phyloP scores from a whole-genome alignment of 192 early-diverging fungal genomes.

The Coemansia sp. region DNA sequence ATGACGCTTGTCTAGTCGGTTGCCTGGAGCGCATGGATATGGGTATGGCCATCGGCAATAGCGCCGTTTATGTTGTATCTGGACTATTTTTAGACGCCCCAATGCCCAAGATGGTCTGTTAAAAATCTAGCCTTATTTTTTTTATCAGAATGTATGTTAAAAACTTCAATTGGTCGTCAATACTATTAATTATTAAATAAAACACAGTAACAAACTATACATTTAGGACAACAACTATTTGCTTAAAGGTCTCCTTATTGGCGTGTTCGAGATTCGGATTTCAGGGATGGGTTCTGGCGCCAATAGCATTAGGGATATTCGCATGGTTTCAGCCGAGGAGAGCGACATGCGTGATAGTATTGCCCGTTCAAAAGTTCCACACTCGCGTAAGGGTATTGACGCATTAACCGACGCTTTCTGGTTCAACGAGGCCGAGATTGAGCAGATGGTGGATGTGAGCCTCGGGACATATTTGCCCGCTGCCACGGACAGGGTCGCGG shows the following conservation, averaged over 20 bases:
- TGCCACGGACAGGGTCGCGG: no score
- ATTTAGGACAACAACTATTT: slow-evolving; percentile 18
- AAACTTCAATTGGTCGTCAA: no score
- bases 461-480: no score
- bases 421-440: no score
- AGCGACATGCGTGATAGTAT: slow-evolving; percentile 6
- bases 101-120: not conserved
- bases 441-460: no score
- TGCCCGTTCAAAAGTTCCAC: no score
- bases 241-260: slow-evolving; percentile 25
- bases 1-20: slow-evolving; percentile 10
- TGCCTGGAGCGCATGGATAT: slow-evolving; percentile 21
- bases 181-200: no score
- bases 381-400: slow-evolving; percentile 24
- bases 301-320: slow-evolving; percentile 44
- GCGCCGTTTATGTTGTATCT: slow-evolving; percentile 14
- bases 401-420: not conserved
- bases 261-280: slow-evolving; percentile 36
- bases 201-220: not conserved
- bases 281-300: slow-evolving; percentile 40
- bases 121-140: not conserved
- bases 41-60: slow-evolving; percentile 19
- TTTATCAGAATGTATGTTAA: not conserved
- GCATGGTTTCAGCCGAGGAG: slow-evolving; percentile 26
- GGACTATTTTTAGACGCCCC: slow-evolving; percentile 12